phyloP scores from a whole-genome alignment of 768 basidiomycete genomes.

The Tulasnella sp. region DNA sequence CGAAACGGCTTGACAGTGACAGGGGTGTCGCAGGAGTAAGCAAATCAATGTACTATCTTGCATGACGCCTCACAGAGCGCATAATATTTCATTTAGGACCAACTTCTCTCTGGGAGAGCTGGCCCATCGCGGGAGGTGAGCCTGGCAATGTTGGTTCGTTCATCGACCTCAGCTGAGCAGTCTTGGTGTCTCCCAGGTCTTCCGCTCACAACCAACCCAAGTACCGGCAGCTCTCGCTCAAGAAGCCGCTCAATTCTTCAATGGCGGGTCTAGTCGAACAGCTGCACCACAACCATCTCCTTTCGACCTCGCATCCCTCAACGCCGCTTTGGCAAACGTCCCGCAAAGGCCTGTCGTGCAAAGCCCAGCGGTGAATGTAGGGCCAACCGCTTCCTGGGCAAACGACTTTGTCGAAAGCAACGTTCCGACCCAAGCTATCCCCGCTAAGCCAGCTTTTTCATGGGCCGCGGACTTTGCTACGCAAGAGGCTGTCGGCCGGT shows the following conservation, averaged over 20 bases:
- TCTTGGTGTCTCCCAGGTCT: conserved; percentile 38
- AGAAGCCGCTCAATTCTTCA: conserved; percentile 66
- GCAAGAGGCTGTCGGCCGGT: not conserved
- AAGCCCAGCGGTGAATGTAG: not conserved
- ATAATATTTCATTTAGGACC: conserved; percentile 45
- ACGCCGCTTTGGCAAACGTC: conserved; percentile 8
- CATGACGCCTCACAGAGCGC: not conserved
- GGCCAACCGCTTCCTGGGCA: not conserved
- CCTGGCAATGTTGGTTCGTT: not conserved
- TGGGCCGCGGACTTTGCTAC: conserved; percentile 23
- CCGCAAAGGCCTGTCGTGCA: not conserved
- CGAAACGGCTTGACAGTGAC: conserved; percentile 73
- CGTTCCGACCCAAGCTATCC: not conserved
- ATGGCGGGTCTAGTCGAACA: not conserved
- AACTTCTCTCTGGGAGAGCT: conserved; percentile 53
- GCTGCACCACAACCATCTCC: not conserved
- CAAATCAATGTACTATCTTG: not conserved
- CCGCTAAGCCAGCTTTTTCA: not conserved
- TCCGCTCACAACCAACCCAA: conserved; percentile 46
- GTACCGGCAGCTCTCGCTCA: conserved; percentile 42
- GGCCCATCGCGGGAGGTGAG: conserved; percentile 58
- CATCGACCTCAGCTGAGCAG: not conserved
- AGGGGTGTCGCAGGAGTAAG: conserved; percentile 68
- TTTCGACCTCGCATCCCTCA: conserved; percentile 14
- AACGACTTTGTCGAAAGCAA: not conserved